Conservation (phyloP, 2,329 filamentous ascomycete genomes). For the Sporothrix euskadiensis region DNA sequence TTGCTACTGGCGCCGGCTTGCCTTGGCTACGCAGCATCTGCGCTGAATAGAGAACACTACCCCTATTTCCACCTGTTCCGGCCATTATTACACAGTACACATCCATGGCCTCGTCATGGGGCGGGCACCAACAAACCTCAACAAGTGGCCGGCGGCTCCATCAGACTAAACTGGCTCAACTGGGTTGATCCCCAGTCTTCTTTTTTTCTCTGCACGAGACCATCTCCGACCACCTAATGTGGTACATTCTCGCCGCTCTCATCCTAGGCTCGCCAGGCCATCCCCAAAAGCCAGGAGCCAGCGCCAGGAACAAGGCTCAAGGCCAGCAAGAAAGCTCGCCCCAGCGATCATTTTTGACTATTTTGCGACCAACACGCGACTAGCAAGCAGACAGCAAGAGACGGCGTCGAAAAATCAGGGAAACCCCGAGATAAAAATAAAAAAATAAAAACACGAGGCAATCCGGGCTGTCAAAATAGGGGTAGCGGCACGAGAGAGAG, state of each 20-base stretch:
- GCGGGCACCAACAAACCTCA: not conserved
- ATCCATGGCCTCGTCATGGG: not conserved
- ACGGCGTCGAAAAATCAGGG: conserved; percentile 5
- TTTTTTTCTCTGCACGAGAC: conserved; percentile 1
- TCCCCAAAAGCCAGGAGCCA: not conserved
- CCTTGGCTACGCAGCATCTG: conserved; percentile 17
- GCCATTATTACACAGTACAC: not conserved
- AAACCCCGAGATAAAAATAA: not conserved
- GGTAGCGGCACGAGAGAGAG: not conserved
- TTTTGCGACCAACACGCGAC: not conserved
- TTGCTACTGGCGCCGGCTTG: not conserved
- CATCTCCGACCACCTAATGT: not conserved
- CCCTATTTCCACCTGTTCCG: not conserved
- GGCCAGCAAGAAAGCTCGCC: not conserved
- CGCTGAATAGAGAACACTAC: conserved; percentile 20
- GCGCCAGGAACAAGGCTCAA: not conserved
- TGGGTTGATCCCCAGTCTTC: conserved; percentile 8
- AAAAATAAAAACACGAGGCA: not conserved
- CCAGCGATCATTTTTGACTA: conserved; percentile 13
- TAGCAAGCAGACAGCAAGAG: not conserved
- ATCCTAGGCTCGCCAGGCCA: not conserved
- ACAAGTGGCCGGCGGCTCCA: not conserved
- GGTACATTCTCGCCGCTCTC: not conserved
- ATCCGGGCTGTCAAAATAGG: not conserved
- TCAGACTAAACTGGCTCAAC: conserved; percentile 16